These are phyloP conservation scores for Lathyrus oleraceus DNA, from an alignment of 306 rosid species.

Conservation along the genomic window DNA sequence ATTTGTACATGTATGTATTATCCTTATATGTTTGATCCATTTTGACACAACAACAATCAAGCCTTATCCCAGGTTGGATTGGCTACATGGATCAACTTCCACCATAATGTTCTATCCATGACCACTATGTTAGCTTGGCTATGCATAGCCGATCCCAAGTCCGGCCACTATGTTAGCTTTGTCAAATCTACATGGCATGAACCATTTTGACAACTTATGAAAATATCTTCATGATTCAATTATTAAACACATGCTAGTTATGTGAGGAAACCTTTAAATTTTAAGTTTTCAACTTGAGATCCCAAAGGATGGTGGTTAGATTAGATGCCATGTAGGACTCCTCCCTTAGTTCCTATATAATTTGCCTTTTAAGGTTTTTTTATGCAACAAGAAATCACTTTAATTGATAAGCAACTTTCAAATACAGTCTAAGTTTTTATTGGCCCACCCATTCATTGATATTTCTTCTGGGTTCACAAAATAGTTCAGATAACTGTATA, in stretches of 20 bases:
- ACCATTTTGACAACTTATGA: not conserved
- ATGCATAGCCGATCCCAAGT: too few relatives aligned
- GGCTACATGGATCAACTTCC: too few relatives aligned
- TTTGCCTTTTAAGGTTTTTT: not conserved
- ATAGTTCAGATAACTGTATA: not conserved
- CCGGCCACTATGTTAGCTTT: too few relatives aligned
- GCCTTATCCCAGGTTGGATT: too few relatives aligned
- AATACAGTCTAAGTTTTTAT: not conserved
- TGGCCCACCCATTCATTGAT: not conserved
- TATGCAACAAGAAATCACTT: not conserved
- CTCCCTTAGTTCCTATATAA: not conserved
- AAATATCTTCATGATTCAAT: not conserved
- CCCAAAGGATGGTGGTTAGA: conserved; percentile 1
- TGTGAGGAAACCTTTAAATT: conserved; percentile 8
- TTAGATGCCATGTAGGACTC: not conserved
- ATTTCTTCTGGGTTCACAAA: not conserved
- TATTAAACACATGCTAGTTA: not conserved
- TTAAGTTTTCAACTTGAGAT: conserved; percentile 1
- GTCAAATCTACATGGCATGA: too few relatives aligned
- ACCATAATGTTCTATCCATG: too few relatives aligned
- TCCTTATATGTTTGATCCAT: not conserved
- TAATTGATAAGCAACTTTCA: not conserved
- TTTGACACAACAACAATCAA: not conserved
- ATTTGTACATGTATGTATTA: not conserved
- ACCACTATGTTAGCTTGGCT: too few relatives aligned